Base-by-base conservation (phyloP, 164 flowering plant species). In the Piper longum region DNA sequence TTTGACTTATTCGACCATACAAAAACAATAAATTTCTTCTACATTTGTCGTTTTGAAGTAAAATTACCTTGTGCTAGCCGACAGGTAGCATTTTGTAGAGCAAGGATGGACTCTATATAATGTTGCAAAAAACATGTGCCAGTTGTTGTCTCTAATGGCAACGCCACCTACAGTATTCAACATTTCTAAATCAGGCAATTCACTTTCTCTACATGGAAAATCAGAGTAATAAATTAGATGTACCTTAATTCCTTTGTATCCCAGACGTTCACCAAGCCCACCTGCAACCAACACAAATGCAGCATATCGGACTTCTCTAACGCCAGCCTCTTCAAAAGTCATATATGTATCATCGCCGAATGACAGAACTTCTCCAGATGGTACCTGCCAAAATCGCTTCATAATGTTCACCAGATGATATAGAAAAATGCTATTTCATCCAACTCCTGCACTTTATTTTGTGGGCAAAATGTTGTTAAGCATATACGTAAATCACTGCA, bases 201-300 rank as follows among this genome's bases (percentile, higher is more conserved):
- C 52, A 5, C 3, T 48, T 48, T 12, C 52, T 48, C 52, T 14
- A 48, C 41, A 62, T 26, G 64, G 41, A 19, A 16, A 48, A 12
- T 57, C 64, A 55, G 11, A 39, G 62, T 40, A 16, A 42, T 16
- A 48, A 8, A n/a, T 60, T 42, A 63, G 60, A 16, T 58, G 56
- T 67, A 93, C 99, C 99, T 93, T 90, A 51, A 93, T 93, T 70
- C 97, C 96, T 72, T 85, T 90, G 72, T 93, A 93, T 52, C 99
- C 99, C 67, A 93, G 95, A 67, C 99, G 97, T 65, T 93, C 99
- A 56, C 99, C 99, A 73, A 93, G 97, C 55, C 99, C 99, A 62
- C 99, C 97, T 4, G 99, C 99, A 76, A 93, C 99, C 75, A 93
- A 88, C 70, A 87, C 97, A 83, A 93, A 93, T 62, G 91, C 96